Percentiles rank a stretch among this genome's conserved stretches.
Evolutionary conservation across 2,329 filamentous ascomycete species (phyloP).

Genomic region (Colletotrichum orbiculare): DNA sequence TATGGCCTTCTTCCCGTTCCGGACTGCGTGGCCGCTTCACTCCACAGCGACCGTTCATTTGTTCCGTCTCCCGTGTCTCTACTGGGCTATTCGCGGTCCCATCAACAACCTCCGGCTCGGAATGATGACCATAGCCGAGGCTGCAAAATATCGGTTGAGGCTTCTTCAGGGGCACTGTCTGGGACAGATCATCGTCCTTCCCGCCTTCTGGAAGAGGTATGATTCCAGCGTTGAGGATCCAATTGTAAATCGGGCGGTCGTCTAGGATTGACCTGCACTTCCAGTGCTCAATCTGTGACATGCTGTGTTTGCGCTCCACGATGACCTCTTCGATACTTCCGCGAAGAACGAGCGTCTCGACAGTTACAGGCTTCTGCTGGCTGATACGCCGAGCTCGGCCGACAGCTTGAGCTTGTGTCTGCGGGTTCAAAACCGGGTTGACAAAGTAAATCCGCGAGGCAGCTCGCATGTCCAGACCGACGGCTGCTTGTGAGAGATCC

Average conservation of each 20-base stretch:
- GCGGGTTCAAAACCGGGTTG: constrained; percentile 86
- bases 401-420: constrained; percentile 89
- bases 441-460: constrained; percentile 91
- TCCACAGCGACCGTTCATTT: not conserved
- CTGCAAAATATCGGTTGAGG: constrained; percentile 64
- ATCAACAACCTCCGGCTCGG: constrained; percentile 58
- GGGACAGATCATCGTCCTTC: constrained; percentile 49
- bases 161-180: constrained; percentile 59
- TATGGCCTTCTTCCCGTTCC: constrained; percentile 29
- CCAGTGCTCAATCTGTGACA: constrained; percentile 75
- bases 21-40: constrained; percentile 40
- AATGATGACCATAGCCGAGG: constrained; percentile 55
- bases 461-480: constrained; percentile 85
- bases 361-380: constrained; percentile 80
- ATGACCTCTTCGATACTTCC: constrained; percentile 89
- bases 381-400: constrained; percentile 91
- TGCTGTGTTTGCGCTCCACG: constrained; percentile 75
- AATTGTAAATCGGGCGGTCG: constrained; percentile 67
- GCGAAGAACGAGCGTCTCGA: constrained; percentile 85
- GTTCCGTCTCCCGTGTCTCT: not conserved
- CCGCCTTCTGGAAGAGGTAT: constrained; percentile 45
- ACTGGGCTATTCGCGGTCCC: no score
- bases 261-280: constrained; percentile 68
- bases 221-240: constrained; percentile 66
- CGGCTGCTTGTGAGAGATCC: constrained; percentile 90